Base-by-base conservation (phyloP, 345 rosid species). In the Eucalyptus sp. region DNA sequence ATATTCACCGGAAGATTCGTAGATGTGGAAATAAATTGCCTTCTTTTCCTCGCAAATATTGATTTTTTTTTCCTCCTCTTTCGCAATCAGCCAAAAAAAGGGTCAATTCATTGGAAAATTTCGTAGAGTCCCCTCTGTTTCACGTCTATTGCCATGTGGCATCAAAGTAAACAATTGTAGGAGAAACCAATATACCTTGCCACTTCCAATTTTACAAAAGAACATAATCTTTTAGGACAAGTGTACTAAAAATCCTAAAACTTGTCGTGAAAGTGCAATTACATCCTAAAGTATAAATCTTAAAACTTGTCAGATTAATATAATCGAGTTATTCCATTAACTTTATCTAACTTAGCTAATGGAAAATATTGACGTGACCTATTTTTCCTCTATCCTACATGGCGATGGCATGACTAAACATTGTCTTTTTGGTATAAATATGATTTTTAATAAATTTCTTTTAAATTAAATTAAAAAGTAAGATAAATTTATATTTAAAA, bases 191-290 rank as follows among this genome's bases (percentile, higher is more conserved):
- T 68, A 33, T 68, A 3, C 80, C 80, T 17, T 25, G 12, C 4
- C 25, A 37, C 44, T 33, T 68, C 44, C 44, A 33, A 68, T 68
- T 33, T 33, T 52, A 68, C 80, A 16, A 20, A 68, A 64, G 41
- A 66, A 66, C 41, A 1, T 66, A 66, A 66, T 31, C 17, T 29
- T 62, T 62, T 24, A 4, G 6, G 2, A 56, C 5, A 56, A 56
- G 62, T 56, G 27, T 5, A 56, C 60, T 56, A 22, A 56, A 56
- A 56, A 9, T 22, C 10, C 2, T 56, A 56, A 56, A 8, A 56
- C 27, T 56, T 56, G 3, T 0, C 1, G 0, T 22, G 5, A 56
- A 56, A 56, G 12, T 56, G 2, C 0, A 56, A 56, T 56, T 56
- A 22, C 2, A 1, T 56, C 27, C 5, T 3, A 56, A 56, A 22